Evolutionary conservation across 2,329 filamentous ascomycete genomes (phyloP), one percentile per base, ranked within the genome.

Genomic region (Fusarium marasasianum): DNA sequence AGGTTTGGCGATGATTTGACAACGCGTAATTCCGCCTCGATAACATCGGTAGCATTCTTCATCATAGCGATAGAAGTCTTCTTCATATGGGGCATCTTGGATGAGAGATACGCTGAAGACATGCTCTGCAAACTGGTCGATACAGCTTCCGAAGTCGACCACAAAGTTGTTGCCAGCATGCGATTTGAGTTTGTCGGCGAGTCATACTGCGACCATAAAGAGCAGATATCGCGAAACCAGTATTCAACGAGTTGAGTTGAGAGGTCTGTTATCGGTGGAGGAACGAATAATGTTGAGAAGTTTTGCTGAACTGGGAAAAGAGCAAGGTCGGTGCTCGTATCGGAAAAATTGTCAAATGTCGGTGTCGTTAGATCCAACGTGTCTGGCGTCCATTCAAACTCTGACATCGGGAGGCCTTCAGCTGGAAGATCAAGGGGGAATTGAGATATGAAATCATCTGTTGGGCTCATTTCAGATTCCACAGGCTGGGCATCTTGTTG

Each of bases 81-180:
- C 24, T 77, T 76, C 73, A 84, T 78, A 22, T 80, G 77, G 0
- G 82, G 82, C 37, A 83, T 75, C 12, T 80, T 77, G 1, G 79
- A 76, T 0, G 80, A 79, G 17, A 84, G 73, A 20, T 81, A 84
- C 0, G 80, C 79, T 1, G 83, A 82, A 0, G 83, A 83, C 83
- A 84, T 84, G 72, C 82, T 83, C 41, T 84, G 82, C 17, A 84
- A 78, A n/a, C 81, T 80, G 24, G 79, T 82, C 14, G 81, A 83
- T 1, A 84, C 82, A 6, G 83, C 77, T 24, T 82, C 80, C 1
- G 82, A 83, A 8, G 79, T 79, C 1, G 81, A 78, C 83, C 83
- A 84, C 1, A 82, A 70, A 4, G 79, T 77, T 3, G 78, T 79
- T 10, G 83, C 83, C 7, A 84, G 75, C 50, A 78, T 81, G 3